These are phyloP conservation scores for Ophiostoma populinum DNA, from an alignment of 2,329 filamentous ascomycete genomes.

Conservation along the genomic window DNA sequence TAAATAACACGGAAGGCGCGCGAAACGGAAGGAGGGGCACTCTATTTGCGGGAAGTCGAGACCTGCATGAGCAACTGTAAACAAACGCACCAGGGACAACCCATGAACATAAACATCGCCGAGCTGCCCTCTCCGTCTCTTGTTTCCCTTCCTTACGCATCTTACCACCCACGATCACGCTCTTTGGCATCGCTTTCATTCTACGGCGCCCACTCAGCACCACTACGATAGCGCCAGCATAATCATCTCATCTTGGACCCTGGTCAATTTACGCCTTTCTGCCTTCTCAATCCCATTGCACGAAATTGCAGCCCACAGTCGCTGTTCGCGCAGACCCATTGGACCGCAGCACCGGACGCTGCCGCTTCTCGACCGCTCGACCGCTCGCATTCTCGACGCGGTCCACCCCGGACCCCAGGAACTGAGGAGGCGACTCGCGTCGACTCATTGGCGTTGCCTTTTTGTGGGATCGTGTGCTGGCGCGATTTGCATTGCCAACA, in stretches of 20 bases:
- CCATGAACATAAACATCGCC: too few species aligned
- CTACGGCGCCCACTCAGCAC: too few species aligned
- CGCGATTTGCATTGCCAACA: too few species aligned
- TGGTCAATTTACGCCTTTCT: slow-evolving; percentile 9
- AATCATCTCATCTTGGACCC: too few species aligned
- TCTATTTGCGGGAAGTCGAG: too few species aligned
- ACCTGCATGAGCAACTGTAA: slow-evolving; percentile 1
- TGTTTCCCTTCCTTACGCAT: too few species aligned
- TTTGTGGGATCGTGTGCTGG: too few species aligned
- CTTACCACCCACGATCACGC: too few species aligned
- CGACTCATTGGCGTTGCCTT: background rate
- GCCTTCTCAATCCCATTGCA: slow-evolving; percentile 12
- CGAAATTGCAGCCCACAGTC: slow-evolving; percentile 16
- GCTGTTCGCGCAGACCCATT: background rate
- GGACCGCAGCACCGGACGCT: background rate
- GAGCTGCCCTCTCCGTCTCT: too few species aligned
- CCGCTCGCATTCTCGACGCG: background rate
- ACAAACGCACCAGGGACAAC: too few species aligned
- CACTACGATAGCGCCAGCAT: too few species aligned
- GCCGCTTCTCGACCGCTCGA: background rate
- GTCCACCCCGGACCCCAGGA: background rate
- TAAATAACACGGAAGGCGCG: slow-evolving; percentile 5
- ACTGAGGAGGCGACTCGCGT: background rate
- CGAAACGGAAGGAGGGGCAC: slow-evolving; percentile 2
- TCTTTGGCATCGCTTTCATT: too few species aligned